Base-by-base conservation (phyloP, 768 basidiomycete species). In the Tephrocybe rancida region DNA sequence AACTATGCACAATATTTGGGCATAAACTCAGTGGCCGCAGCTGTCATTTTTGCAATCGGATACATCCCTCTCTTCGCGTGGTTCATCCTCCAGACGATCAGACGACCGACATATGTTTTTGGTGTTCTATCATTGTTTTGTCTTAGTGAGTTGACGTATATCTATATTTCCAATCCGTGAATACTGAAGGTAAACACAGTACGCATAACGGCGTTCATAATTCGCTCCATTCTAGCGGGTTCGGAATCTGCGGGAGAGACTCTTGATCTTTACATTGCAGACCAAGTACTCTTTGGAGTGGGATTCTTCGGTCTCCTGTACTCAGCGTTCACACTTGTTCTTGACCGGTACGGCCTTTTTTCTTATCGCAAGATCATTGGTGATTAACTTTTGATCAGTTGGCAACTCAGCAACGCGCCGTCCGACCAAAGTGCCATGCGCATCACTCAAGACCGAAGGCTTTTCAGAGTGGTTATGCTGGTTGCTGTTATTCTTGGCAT, bases 261-360 rank as follows among this genome's bases (percentile, higher is more conserved):
- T 27, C 50, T 73, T 2, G 49, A 45, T 10, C 51, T 75, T 13
- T 62, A 74, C n/a, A 74, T 76, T 3, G 69, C 68, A 0, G 73
- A 75, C 39, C 55, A 73, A 57, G 62, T 76, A 5, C 61, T 79
- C 11, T 73, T 73, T 24, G 67, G 72, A 0, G 69, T 75, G 22
- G 78, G 78, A 3, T 79, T 75, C 59, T 72, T 76, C 35, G 73
- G 71, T n/a, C 59, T 80, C 6, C 57, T 80, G 13, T 75, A 72
- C 44, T 72, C 75, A 1, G 67, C 73, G 0, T 78, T 76, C 47
- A 73, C 67, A 0, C 67, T 79, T 2, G 72, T 76, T 6, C 55
- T 75, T 14, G 75, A 79, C 50, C 64, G 75, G 78, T 79, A 50
- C 32, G 65, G 50, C 7, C 16, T 27, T n/a, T 25, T 26, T n/a